Percentiles rank a stretch among this genome's conserved stretches.
phyloP scores from a whole-genome alignment of 129 eudicot genomes.

The Tagetes erecta region DNA sequence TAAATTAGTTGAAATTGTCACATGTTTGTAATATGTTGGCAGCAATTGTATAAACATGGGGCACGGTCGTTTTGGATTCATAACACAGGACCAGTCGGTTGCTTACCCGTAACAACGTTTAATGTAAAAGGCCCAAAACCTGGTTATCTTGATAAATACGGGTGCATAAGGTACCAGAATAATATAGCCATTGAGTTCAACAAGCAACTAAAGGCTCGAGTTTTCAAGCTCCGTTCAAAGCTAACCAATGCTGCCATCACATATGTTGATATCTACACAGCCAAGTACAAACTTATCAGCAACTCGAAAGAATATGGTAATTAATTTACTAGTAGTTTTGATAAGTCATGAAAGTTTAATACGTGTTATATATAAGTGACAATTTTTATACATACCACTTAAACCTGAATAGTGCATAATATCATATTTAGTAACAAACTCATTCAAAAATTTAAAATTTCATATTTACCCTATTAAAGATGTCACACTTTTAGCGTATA shows the following conservation, averaged over 20 bases:
- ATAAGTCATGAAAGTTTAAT: background rate
- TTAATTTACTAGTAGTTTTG: slow-evolving; percentile 16
- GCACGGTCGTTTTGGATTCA: slow-evolving; percentile 75
- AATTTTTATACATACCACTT: no score
- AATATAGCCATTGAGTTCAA: slow-evolving; percentile 56
- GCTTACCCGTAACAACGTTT: slow-evolving; percentile 47
- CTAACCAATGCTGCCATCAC: slow-evolving; percentile 58
- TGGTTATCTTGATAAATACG: slow-evolving; percentile 53
- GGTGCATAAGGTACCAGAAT: slow-evolving; percentile 58
- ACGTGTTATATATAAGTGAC: background rate
- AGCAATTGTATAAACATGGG: slow-evolving; percentile 61
- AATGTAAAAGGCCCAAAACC: slow-evolving; percentile 42
- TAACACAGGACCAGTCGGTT: slow-evolving; percentile 72
- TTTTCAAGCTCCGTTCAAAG: slow-evolving; percentile 44
- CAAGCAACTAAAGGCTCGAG: slow-evolving; percentile 48
- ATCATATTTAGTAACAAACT: background rate
- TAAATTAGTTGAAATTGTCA: background rate
- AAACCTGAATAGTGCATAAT: background rate
- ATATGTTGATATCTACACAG: slow-evolving; percentile 57
- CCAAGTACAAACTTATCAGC: slow-evolving; percentile 59
- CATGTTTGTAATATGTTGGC: slow-evolving; percentile 26
- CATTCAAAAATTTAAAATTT: no score
- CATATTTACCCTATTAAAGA: no score
- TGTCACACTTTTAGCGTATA: background rate
- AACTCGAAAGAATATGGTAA: slow-evolving; percentile 44